Percentiles rank a stretch among this genome's conserved stretches.
Evolutionary conservation across 805 yeast species (phyloP).

Genomic region (Kluyveromyces aestuarii): DNA sequence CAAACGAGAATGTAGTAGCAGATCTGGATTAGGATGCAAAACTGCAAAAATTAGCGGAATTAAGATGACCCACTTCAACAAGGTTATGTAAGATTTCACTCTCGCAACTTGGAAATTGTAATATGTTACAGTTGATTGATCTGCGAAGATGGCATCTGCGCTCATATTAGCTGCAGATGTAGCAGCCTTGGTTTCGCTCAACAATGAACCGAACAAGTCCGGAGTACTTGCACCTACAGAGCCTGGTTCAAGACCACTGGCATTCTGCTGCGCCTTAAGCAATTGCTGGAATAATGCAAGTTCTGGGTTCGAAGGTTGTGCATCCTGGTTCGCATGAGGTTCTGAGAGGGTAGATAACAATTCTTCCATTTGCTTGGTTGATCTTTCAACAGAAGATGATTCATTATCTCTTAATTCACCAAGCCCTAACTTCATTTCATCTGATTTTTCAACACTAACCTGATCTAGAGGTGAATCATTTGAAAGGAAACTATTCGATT

Average conservation of each 20-base stretch:
- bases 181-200: constrained; percentile 7
- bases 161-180: constrained; percentile 1
- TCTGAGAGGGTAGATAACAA: constrained; percentile 10
- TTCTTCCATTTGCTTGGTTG: constrained; percentile 13
- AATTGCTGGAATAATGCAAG: constrained; percentile 22
- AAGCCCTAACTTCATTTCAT: neutral
- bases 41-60: constrained; percentile 25
- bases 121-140: constrained; percentile 18
- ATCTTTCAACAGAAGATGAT: neutral
- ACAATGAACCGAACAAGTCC: constrained; percentile 17
- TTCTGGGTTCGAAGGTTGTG: constrained; percentile 10
- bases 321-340: neutral
- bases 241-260: constrained; percentile 4
- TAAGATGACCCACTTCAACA: constrained; percentile 26
- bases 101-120: constrained; percentile 22
- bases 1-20: neutral
- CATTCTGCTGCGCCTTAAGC: constrained; percentile 16
- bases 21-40: constrained; percentile 9
- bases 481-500: constrained; percentile 28
- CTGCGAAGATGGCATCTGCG: constrained; percentile 12
- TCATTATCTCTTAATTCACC: too few species aligned
- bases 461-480: constrained; percentile 28
- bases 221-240: constrained; percentile 11
- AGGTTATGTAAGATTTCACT: constrained; percentile 22
- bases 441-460: neutral